phyloP scores from a whole-genome alignment of 2,329 filamentous ascomycete species.

The Setomelanomma holmii region DNA sequence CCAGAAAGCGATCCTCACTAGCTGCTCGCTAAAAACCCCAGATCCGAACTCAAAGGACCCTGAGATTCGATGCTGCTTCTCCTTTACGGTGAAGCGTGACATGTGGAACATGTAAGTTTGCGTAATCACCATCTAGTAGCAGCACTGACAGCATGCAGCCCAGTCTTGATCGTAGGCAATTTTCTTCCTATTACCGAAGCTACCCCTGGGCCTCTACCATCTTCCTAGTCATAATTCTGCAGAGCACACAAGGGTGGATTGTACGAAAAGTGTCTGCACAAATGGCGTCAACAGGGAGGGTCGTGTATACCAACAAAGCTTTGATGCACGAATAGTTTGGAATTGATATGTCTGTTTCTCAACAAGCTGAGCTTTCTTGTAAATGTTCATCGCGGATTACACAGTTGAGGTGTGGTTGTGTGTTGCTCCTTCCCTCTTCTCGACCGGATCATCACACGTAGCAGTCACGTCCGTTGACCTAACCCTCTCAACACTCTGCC shows the following conservation, averaged over 20 bases:
- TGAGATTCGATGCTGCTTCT: conserved; percentile 92
- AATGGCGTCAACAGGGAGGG: not conserved
- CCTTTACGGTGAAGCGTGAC: conserved; percentile 93
- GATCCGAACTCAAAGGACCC: conserved; percentile 67
- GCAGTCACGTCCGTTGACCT: not conserved
- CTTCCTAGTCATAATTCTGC: conserved; percentile 6
- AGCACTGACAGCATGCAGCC: conserved; percentile 58
- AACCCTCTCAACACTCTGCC: not conserved
- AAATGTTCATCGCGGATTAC: not conserved
- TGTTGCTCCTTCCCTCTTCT: conserved; percentile 4
- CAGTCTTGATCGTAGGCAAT: conserved; percentile 93
- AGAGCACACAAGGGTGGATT: conserved; percentile 2
- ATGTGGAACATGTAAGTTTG: conserved; percentile 89
- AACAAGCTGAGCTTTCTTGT: too few species aligned
- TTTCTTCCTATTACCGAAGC: conserved; percentile 83
- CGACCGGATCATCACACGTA: not conserved
- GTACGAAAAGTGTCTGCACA: not conserved
- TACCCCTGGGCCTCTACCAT: conserved; percentile 28
- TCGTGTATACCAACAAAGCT: too few species aligned
- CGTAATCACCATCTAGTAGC: not conserved
- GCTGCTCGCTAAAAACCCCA: conserved; percentile 85
- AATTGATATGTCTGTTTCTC: too few species aligned
- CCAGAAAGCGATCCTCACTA: conserved; percentile 94
- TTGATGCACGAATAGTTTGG: too few species aligned
- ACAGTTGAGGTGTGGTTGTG: not conserved